Evolutionary conservation across 2,329 filamentous ascomycete genomes (phyloP), one percentile per base, ranked within the genome.

Genomic region (Fusarium sp.): DNA sequence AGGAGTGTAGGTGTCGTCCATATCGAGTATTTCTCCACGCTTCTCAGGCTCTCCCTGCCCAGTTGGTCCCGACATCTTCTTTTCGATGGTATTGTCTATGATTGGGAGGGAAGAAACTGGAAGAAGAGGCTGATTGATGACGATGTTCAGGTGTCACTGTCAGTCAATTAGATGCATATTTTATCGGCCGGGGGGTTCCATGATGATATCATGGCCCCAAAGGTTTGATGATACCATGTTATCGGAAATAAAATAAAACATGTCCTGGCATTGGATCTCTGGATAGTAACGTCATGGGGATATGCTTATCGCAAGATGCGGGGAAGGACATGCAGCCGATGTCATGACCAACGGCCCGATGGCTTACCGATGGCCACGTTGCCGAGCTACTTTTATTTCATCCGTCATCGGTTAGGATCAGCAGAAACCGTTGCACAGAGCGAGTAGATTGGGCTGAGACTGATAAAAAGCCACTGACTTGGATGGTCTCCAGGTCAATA

Each of bases 301-400:
- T n/a, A 52, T 35, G 27, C 49, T 52, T 52, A 52, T 52, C 49
- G 15, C 1, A 6, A 33, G 31, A 11, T 35, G 49, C 39, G 49
- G 49, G 49, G 49, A 14, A 52, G 20, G 14, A 20, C 49, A 52
- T 27, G 40, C 40, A 52, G 40, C 49, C 49, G 49, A 27, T 4
- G 21, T 35, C 39, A 52, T 47, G 49, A n/a, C 40, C 49, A 52
- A 47, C 49, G 49, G 45, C 47, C 49, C 40, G 49, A 52, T 52
- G 49, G 49, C 49, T 47, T 33, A 13, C 20, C 40, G 39, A 35
- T 46, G 29, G 14, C 17, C 49, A 52, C 23, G 29, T 27, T 52
- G 20, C 49, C 49, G 49, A 17, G 31, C 5, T n/a, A 3, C 11
- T 29, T 23, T 46, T 14, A 52, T 47, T 20, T 47, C 27, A 14